Percentiles rank a stretch among this genome's conserved stretches.
phyloP scores from a whole-genome alignment of 192 early-diverging fungal genomes.

The Gigaspora rosea region DNA sequence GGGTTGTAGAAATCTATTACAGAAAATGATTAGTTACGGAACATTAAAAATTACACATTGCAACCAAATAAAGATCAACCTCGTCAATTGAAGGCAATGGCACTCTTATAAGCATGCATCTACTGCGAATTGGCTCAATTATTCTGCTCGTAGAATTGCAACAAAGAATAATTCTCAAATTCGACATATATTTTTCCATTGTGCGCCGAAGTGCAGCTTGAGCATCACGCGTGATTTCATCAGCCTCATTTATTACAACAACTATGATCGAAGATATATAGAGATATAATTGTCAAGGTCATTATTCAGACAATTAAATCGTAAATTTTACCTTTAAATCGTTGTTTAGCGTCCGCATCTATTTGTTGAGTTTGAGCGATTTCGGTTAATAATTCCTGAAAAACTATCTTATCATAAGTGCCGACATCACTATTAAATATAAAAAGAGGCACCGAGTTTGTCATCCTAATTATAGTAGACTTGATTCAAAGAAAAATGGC shows the following conservation, averaged over 20 bases:
- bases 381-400: conserved; percentile 97
- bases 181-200: conserved; percentile 98
- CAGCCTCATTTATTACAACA: conserved; percentile 94
- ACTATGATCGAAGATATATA: conserved; percentile 47
- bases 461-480: neutral
- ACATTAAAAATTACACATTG: no score
- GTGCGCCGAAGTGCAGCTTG: conserved; percentile 97
- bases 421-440: conserved; percentile 80
- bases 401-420: conserved; percentile 85
- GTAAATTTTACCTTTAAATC: conserved; percentile 76
- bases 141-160: conserved; percentile 88
- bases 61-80: conserved; percentile 39
- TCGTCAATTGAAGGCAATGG: conserved; percentile 77
- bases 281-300: neutral
- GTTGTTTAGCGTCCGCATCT: conserved; percentile 71
- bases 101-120: conserved; percentile 89
- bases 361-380: conserved; percentile 95
- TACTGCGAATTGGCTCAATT: conserved; percentile 87
- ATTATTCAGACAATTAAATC: neutral
- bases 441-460: no score
- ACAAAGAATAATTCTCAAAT: conserved; percentile 92
- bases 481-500: neutral
- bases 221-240: conserved; percentile 83
- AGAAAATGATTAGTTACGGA: no score
- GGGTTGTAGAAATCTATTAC: no score